Conservation (phyloP, 2,329 filamentous ascomycete species). For the Pestalotiopsis sp. region DNA sequence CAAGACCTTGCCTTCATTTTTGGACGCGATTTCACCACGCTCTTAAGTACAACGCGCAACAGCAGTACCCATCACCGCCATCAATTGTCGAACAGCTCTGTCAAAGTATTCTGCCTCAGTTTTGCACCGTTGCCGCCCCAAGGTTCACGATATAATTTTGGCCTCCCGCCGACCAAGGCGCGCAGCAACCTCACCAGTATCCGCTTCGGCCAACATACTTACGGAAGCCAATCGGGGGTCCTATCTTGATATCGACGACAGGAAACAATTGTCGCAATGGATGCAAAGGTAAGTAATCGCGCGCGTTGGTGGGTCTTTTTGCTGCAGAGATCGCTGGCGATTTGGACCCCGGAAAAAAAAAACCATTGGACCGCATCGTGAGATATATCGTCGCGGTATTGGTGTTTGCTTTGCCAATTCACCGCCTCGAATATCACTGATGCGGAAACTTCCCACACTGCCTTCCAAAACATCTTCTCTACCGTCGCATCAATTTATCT, state of each 20-base stretch:
- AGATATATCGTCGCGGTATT: neutral
- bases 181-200: neutral
- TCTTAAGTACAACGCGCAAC: neutral
- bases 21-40: slow-evolving; percentile 3
- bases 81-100: neutral
- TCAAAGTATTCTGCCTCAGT: neutral
- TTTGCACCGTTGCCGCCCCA: neutral
- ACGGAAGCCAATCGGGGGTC: neutral
- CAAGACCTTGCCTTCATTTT: slow-evolving; percentile 2
- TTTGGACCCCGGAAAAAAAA: neutral
- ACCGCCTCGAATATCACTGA: neutral
- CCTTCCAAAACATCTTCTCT: neutral
- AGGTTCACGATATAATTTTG: too few species aligned
- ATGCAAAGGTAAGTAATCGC: slow-evolving; percentile 4
- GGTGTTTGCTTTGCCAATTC: neutral
- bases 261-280: neutral
- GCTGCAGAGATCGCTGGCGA: neutral
- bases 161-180: neutral
- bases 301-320: neutral
- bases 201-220: neutral
- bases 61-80: neutral
- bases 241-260: neutral
- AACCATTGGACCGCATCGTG: neutral
- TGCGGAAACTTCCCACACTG: neutral
- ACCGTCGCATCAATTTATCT: neutral